A percentile compares a stretch with the other conserved stretches of the same genome.
Conservation (phyloP, 768 basidiomycete species). For the Suillus tomentosus region DNA sequence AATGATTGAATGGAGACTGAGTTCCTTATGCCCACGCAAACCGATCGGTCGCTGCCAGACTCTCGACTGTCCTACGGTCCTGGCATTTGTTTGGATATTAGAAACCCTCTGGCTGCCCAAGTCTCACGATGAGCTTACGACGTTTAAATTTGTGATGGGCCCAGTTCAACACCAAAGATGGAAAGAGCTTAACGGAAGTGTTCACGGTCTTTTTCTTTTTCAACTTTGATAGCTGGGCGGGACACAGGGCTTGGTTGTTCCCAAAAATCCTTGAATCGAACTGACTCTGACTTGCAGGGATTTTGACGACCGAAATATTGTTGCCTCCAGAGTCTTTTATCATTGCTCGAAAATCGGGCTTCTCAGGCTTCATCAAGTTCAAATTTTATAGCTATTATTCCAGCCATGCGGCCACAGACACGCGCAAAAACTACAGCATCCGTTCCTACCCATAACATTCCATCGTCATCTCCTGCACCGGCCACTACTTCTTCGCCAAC, state of each 20-base stretch:
- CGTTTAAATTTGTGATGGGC: neutral
- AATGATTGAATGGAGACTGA: too few species aligned
- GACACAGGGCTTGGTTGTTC: neutral
- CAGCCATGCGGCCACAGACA: neutral
- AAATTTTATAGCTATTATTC: neutral
- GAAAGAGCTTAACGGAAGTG: neutral
- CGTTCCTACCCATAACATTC: neutral
- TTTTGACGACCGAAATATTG: neutral
- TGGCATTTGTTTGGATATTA: neutral
- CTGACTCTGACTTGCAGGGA: neutral
- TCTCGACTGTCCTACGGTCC: too few species aligned
- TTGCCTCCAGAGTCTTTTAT: neutral
- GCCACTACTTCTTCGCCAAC: neutral
- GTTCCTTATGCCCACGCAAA: too few species aligned
- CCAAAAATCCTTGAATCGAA: neutral
- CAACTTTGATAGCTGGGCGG: neutral
- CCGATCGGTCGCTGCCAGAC: too few species aligned
- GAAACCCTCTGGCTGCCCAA: neutral
- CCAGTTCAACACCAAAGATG: constrained; percentile 3
- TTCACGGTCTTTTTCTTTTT: constrained; percentile 3
- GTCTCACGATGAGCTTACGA: neutral
- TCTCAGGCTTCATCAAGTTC: neutral
- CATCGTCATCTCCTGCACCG: neutral
- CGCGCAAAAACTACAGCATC: constrained; percentile 1
- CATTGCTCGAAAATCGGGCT: neutral